Conservation (phyloP, 257 asterid species). For the Nicotiana otophora region DNA sequence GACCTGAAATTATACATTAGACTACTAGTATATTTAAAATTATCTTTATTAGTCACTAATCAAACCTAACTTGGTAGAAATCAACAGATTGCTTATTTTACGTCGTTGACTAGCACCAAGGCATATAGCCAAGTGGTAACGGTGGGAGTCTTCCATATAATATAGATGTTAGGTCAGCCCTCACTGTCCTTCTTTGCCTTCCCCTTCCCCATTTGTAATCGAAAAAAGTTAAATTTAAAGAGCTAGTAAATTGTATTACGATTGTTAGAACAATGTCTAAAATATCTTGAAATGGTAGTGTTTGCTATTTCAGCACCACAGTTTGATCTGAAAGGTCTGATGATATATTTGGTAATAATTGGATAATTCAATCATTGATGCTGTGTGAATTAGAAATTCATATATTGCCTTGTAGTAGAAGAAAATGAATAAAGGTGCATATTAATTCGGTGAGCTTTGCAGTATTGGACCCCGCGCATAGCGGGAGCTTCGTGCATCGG, state of each 20-base stretch:
- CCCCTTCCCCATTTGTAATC: neutral
- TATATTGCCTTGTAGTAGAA: neutral
- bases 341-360: neutral
- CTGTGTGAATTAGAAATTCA: neutral
- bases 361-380: neutral
- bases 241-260: neutral
- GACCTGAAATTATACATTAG: neutral
- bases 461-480: neutral
- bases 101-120: neutral
- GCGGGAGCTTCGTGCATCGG: no score
- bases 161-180: neutral
- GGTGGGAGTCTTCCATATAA: neutral
- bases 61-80: neutral
- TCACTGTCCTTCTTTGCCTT: neutral
- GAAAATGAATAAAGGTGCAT: neutral
- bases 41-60: neutral
- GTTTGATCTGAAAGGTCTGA: neutral
- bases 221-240: neutral
- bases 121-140: neutral
- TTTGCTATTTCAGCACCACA: neutral
- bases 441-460: neutral
- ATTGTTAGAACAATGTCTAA: neutral
- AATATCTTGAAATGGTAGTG: neutral
- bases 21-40: neutral
- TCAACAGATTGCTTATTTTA: neutral